Evolutionary conservation across 2,329 filamentous ascomycete species (phyloP), one percentile per base, ranked within the genome.

Genomic region (Ilyonectria mors-panacis): DNA sequence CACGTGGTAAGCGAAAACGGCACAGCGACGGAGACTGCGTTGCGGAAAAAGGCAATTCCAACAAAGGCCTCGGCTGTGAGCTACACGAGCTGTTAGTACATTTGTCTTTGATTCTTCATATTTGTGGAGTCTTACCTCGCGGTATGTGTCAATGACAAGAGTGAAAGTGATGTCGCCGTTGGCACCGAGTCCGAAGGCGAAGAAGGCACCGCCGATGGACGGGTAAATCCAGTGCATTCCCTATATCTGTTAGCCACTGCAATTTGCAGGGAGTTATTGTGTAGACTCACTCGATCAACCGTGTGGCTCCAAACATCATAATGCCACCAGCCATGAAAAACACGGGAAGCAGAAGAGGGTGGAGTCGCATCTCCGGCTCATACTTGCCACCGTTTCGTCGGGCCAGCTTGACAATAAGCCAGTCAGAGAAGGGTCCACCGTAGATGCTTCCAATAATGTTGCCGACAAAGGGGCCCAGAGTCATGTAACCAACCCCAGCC

Each of bases 281-380:
- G 13, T 1, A 6, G 0, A 70, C 79, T 69, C 70, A 82, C 81
- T 21, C 75, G 68, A 13, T 76, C 75, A 3, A 79, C 72, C 0
- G 81, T 82, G 0, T 82, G 0, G 70, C 71, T 1, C 82, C 82
- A 68, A 82, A 84, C 75, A 84, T 80, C 2, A 81, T 78, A 3
- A 82, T 48, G 0, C 82, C 82, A 2, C 76, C 80, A 4, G 78
- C 73, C 75, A 81, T 77, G 2, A 74, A 39, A 0, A 83, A 9
- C 0, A 79, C 77, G 2, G 81, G 78, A 3, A 77, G n/a, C 0
- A 70, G 37, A 9, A 77, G 59, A 23, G 71, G 47, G 37, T 78
- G 82, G 6, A 85, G 69, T 6, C 83, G 77, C 78, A 84, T 84
- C 66, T 85, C 83, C 0, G 83, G 83, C 67, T 85, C 83, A 45